A percentile compares a stretch with the other conserved stretches of the same genome.
These are phyloP conservation scores for Vigna radiata DNA, from an alignment of 306 rosid species.

Conservation along the genomic window DNA sequence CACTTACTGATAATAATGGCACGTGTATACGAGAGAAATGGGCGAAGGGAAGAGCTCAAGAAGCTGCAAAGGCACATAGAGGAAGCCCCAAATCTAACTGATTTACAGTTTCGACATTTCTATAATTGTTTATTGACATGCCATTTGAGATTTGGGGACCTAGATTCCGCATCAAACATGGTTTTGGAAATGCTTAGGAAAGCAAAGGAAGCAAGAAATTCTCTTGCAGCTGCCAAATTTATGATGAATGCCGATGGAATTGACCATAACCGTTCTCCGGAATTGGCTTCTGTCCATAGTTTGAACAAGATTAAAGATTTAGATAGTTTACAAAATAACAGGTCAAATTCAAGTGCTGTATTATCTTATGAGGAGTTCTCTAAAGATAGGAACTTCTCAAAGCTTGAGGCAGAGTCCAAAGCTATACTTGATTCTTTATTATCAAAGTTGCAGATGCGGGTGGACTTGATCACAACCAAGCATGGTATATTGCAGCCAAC, in stretches of 20 bases:
- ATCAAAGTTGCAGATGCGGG: conserved; percentile 70
- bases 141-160: conserved; percentile 86
- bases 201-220: conserved; percentile 72
- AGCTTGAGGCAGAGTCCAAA: conserved; percentile 69
- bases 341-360: conserved; percentile 22
- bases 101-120: conserved; percentile 71
- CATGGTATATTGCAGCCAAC: conserved; percentile 83
- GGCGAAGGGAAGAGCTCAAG: conserved; percentile 78
- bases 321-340: conserved; percentile 40
- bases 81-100: conserved; percentile 71
- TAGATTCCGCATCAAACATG: conserved; percentile 77
- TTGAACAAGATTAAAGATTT: conserved; percentile 40
- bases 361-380: conserved; percentile 65
- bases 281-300: conserved; percentile 43
- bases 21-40: conserved; percentile 77
- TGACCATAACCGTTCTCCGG: conserved; percentile 44
- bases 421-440: conserved; percentile 59
- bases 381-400: conserved; percentile 57
- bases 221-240: conserved; percentile 68
- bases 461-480: conserved; percentile 66
- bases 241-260: conserved; percentile 43
- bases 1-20: conserved; percentile 76
- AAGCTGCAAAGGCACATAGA: conserved; percentile 77
- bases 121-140: conserved; percentile 78
- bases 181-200: conserved; percentile 84